Evolutionary conservation across 352 stramenopile genomes (phyloP).

Genomic region (Chrysophaeum taylorii): DNA sequence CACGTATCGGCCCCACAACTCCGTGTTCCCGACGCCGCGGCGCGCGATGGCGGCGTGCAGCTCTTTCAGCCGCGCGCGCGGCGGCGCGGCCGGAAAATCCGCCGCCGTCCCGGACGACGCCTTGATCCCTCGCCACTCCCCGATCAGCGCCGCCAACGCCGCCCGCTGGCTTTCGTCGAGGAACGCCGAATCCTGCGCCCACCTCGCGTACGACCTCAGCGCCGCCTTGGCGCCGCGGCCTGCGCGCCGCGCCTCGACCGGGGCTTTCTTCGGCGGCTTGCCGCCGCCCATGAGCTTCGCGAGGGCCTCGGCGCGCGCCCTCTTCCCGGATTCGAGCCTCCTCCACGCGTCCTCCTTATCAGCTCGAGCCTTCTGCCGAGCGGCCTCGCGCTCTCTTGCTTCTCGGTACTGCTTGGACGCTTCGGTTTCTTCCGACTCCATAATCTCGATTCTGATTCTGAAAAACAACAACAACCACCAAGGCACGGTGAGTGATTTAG

Average conservation of each 20-base stretch:
- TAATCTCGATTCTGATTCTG: too few relatives aligned
- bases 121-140: background rate
- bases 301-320: background rate
- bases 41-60: background rate
- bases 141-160: background rate
- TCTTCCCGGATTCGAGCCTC: background rate
- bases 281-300: background rate
- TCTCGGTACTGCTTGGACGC: too few relatives aligned
- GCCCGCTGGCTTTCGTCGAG: background rate
- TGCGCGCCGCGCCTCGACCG: background rate
- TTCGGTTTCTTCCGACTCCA: too few relatives aligned
- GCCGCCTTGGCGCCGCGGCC: background rate
- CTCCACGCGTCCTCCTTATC: too few relatives aligned
- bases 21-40: background rate
- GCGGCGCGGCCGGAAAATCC: background rate
- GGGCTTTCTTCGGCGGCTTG: background rate
- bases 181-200: background rate
- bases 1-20: background rate
- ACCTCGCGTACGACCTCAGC: background rate
- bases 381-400: too few relatives aligned
- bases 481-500: too few relatives aligned
- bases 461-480: too few relatives aligned
- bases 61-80: background rate
- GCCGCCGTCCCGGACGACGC: background rate
- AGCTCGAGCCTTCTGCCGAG: too few relatives aligned